phyloP scores from a whole-genome alignment of 257 asterid genomes.

The Petunia axillaris region DNA sequence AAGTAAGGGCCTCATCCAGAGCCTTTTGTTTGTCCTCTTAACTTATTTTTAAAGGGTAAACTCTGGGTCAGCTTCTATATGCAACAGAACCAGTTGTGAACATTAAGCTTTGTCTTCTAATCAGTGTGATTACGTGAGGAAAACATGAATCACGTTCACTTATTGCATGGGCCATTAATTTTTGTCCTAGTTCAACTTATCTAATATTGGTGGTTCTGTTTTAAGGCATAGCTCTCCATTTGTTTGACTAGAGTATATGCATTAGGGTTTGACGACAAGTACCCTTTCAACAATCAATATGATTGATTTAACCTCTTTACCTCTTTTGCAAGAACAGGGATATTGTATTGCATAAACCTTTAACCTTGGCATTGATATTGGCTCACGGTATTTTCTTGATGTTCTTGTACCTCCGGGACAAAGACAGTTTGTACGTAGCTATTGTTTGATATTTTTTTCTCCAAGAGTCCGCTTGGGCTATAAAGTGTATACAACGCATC shows the following conservation, averaged over 20 bases:
- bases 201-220: too few relatives aligned
- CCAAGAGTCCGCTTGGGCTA: not conserved
- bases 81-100: slow-evolving; percentile 1
- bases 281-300: too few relatives aligned
- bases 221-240: too few relatives aligned
- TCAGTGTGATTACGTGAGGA: not conserved
- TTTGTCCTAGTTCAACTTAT: not conserved
- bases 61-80: not conserved
- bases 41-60: not conserved
- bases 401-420: not conserved
- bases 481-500: not conserved
- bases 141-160: not conserved
- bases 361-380: not conserved
- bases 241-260: too few relatives aligned
- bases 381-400: not conserved
- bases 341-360: not conserved
- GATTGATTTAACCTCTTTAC: too few relatives aligned
- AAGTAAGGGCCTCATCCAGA: slow-evolving; percentile 21
- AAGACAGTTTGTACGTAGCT: not conserved
- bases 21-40: not conserved
- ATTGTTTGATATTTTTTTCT: not conserved
- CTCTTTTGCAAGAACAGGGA: not conserved
- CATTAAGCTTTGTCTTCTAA: not conserved
- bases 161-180: not conserved
- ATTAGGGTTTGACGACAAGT: too few relatives aligned